Evolutionary conservation across 768 basidiomycete genomes (phyloP), one percentile per base, ranked within the genome.

Genomic region (Hydnomerulius pinastri): DNA sequence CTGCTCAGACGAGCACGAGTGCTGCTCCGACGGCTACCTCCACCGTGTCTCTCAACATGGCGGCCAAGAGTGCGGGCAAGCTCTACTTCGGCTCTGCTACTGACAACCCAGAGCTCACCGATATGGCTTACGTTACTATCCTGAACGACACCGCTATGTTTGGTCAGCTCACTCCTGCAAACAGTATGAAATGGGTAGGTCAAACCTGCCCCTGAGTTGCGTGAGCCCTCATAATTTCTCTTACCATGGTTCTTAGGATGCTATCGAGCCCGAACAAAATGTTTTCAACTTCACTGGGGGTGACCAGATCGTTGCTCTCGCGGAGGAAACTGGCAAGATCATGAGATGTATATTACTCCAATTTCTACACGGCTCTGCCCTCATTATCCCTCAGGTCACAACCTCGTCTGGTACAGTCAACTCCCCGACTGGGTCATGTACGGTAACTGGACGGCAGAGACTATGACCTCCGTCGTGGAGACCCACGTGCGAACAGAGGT

Each of bases 71-170:
- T 5, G 66, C 71, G 4, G 72, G 73, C 2, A 77, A 77, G 61
- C 52, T 69, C 8, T 80, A 79, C 66, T 78, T 78, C 43, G 77
- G 78, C 24, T 64, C 73, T 40, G 77, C 77, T 24, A 77, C 77
- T 3, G 76, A 77, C 60, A 77, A 76, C 61, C 63, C 67, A 2
- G 76, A 79, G 61, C 61, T 80, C 32, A 65, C 58, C 10, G 71
- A 80, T 49, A 50, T 59, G 0, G 39, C 50, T 46, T 63, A 53
- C 23, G 27, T 44, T 17, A n/a, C 37, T n/a, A 37, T 54, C 25
- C 17, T 54, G 48, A 57, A 40, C 2, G 10, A 51, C 24, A 41
- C 57, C 2, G 40, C 24, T 0, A 60, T 54, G 28, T 60, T 63
- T 6, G 60, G 54, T 30, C 49, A 59, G 47, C 49, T 61, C 35